Percentiles rank a stretch among this genome's conserved stretches.
These are phyloP conservation scores for Helenozyma rhizophorensis DNA, from an alignment of 805 yeast species.

Conservation along the genomic window DNA sequence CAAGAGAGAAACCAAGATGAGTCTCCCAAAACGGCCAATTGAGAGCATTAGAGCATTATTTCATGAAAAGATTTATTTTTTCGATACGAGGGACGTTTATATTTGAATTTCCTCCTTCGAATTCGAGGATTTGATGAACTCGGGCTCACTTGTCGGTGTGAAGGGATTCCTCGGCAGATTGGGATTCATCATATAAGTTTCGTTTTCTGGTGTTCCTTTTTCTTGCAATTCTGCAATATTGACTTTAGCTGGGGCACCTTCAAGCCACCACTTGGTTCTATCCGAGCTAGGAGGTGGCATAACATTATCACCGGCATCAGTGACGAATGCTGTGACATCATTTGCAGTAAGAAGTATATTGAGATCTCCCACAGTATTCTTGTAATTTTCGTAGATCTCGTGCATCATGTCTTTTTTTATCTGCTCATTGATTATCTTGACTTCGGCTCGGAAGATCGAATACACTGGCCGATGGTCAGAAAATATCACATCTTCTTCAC, in stretches of 20 bases:
- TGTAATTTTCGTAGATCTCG: conserved; percentile 53
- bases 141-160: conserved; percentile 45
- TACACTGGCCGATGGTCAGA: conserved; percentile 92
- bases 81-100: no score
- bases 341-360: conserved; percentile 31
- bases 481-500: conserved; percentile 53
- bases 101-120: no score
- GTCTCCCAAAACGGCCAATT: background rate
- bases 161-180: conserved; percentile 71
- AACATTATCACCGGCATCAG: conserved; percentile 31
- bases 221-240: conserved; percentile 43
- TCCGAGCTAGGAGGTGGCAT: conserved; percentile 92
- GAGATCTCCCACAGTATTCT: conserved; percentile 43
- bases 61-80: background rate
- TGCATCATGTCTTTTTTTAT: conserved; percentile 51
- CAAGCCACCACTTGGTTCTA: conserved; percentile 85
- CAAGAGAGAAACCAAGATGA: conserved; percentile 4
- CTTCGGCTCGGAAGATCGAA: conserved; percentile 61
- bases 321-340: conserved; percentile 21
- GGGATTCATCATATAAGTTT: conserved; percentile 54
- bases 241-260: conserved; percentile 72
- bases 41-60: background rate
- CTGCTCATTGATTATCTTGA: conserved; percentile 62
- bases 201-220: conserved; percentile 34
- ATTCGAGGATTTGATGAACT: no score